phyloP scores from a whole-genome alignment of 306 rosid species.

The Lathyrus aphaca region DNA sequence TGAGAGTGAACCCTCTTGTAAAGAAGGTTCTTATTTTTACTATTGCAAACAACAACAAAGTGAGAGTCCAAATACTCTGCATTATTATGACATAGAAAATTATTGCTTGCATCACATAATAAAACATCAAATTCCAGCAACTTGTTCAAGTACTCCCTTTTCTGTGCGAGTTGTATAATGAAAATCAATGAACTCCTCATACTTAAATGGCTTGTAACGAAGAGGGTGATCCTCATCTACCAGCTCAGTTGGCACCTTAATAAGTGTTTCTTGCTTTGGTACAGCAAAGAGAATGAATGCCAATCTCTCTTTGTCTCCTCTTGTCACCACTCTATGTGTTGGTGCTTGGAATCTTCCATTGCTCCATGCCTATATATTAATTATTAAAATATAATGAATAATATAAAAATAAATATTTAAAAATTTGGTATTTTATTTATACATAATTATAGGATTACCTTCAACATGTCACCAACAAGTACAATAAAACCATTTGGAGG shows the following conservation, averaged over 20 bases:
- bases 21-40: too few species aligned
- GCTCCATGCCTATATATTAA: conserved; percentile 56
- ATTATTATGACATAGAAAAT: too few species aligned
- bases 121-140: neutral
- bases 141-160: neutral
- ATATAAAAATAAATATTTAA: too few species aligned
- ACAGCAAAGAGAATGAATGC: conserved; percentile 35
- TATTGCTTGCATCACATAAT: too few species aligned
- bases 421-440: too few species aligned
- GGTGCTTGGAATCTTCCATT: conserved; percentile 54
- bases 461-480: conserved; percentile 49
- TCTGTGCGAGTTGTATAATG: neutral
- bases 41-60: too few species aligned
- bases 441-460: conserved; percentile 27
- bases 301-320: conserved; percentile 47
- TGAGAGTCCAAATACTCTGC: too few species aligned
- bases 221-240: conserved; percentile 54
- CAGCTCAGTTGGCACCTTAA: conserved; percentile 48
- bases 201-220: conserved; percentile 44
- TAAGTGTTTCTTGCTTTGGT: conserved; percentile 44
- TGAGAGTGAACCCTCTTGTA: too few species aligned
- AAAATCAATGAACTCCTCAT: conserved; percentile 33
- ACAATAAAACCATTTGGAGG: conserved; percentile 42
- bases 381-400: too few species aligned
- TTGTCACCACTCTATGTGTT: conserved; percentile 53